phyloP scores from a whole-genome alignment of 768 basidiomycete genomes.

The Xerocomus brunneocitrinus region DNA sequence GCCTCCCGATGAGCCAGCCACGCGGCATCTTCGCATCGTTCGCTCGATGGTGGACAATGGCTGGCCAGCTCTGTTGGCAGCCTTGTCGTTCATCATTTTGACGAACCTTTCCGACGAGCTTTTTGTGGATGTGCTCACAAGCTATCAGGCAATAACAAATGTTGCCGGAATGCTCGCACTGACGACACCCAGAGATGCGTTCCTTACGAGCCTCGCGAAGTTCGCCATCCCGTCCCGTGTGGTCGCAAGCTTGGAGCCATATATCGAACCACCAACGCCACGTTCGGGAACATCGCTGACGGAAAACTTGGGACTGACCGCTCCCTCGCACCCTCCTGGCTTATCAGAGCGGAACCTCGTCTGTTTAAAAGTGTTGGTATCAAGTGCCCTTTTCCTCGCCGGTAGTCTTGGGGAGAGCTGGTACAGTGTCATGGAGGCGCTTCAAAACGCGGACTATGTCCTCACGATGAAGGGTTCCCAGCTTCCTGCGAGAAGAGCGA shows the following conservation, averaged over 20 bases:
- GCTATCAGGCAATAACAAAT: conserved; percentile 80
- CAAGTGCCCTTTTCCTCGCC: conserved; percentile 74
- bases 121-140: conserved; percentile 80
- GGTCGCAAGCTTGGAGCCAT: conserved; percentile 75
- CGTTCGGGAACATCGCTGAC: conserved; percentile 54
- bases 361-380: conserved; percentile 79
- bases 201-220: conserved; percentile 86
- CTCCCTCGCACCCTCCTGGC: conserved; percentile 55
- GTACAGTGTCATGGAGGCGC: conserved; percentile 84
- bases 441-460: conserved; percentile 95
- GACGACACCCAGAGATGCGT: conserved; percentile 85
- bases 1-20: conserved; percentile 48
- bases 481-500: conserved; percentile 30
- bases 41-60: conserved; percentile 78
- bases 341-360: conserved; percentile 88
- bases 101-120: conserved; percentile 91
- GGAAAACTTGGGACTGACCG: conserved; percentile 62
- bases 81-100: conserved; percentile 82
- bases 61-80: conserved; percentile 92
- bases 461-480: conserved; percentile 56
- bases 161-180: conserved; percentile 88
- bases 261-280: conserved; percentile 52
- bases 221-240: conserved; percentile 88
- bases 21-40: conserved; percentile 58
- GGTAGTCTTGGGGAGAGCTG: conserved; percentile 87